A percentile compares a stretch with the other conserved stretches of the same genome.
phyloP scores from a whole-genome alignment of 2,329 filamentous ascomycete genomes.

The Paraphoma chrysanthemicola region DNA sequence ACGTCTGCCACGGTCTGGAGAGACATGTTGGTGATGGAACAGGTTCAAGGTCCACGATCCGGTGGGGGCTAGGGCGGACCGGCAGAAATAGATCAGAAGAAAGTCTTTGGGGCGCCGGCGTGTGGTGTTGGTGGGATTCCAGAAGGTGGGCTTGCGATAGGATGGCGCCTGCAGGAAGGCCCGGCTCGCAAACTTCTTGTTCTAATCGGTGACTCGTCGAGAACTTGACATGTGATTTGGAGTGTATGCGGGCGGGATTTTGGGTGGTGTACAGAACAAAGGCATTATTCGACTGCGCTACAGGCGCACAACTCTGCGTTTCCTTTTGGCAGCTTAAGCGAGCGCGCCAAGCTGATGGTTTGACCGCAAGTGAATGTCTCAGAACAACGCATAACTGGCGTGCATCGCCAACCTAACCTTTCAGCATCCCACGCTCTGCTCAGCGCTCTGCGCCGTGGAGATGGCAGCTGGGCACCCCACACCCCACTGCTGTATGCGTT shows the following conservation, averaged over 20 bases:
- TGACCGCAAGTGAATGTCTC: slow-evolving; percentile 22
- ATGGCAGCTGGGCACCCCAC: slow-evolving; percentile 10
- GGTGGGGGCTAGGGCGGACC: slow-evolving; percentile 16
- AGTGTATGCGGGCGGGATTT: slow-evolving; percentile 15
- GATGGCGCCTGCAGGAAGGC: slow-evolving; percentile 3
- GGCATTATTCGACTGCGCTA: slow-evolving; percentile 6
- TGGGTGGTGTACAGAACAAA: slow-evolving; percentile 15
- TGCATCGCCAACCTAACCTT: not conserved
- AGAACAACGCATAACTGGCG: slow-evolving; percentile 11
- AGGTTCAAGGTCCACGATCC: slow-evolving; percentile 3
- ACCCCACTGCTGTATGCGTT: slow-evolving; percentile 6
- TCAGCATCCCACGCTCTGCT: slow-evolving; percentile 21
- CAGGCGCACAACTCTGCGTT: not conserved
- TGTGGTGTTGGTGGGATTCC: slow-evolving; percentile 11
- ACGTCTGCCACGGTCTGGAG: slow-evolving; percentile 69
- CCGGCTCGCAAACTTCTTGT: slow-evolving; percentile 8
- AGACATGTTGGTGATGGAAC: slow-evolving; percentile 30
- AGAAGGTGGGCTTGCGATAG: slow-evolving; percentile 3
- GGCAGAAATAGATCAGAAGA: slow-evolving; percentile 13
- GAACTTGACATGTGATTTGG: slow-evolving; percentile 20
- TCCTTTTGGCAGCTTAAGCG: slow-evolving; percentile 25
- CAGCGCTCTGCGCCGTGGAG: slow-evolving; percentile 3
- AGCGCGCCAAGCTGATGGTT: slow-evolving; percentile 23
- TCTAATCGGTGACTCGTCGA: slow-evolving; percentile 6
- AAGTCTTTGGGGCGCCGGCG: slow-evolving; percentile 11